Base-by-base conservation (phyloP, 225 moss, liverwort and hornwort genomes). In the Thuidium tamariscinum region DNA sequence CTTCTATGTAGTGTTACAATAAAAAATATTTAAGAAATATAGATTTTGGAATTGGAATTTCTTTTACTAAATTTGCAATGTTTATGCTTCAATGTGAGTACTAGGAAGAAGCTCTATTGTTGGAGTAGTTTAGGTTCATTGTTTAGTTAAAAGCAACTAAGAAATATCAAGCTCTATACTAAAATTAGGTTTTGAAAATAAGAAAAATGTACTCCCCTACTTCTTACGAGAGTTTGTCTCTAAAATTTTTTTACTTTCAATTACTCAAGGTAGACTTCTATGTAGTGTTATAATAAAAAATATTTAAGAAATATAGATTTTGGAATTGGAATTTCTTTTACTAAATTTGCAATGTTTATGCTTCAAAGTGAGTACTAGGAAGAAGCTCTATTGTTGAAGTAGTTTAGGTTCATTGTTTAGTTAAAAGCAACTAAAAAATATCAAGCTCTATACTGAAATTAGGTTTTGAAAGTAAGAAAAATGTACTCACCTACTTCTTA, bases 251-350 rank as follows among this genome's bases (percentile, higher is more conserved):
- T 2, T 1, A 1, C 29, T 18, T 11, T 73, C 73, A 48, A 19
- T 3, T 30, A 12, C 12, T 19, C 5, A 30, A 72, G 17, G 11
- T 0, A 7, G 1, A 30, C 4, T 19, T 46, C 4, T 0, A 18
- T 30, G 1, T 6, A 18, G 29, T 72, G 1, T 73, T 0, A 29
- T 11, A 73, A 30, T 73, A 6, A 19, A 73, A 48, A 19, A 0
- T 6, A 4, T 0, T 23, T 23, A n/a, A n/a, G n/a, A n/a, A n/a
- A 13, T 18, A 3, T 6, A 17, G 4, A 29, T 44, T 17, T 46
- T 0, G 0, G 29, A 30, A 30, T 48, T 0, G 0, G 0, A 72
- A 29, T 72, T 46, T 4, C 6, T 72, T 16, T 26, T 16, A 3
- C 0, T 41, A 16, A 16, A 2, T 26, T 26, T 70, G 29, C 2